Evolutionary conservation across 2,329 filamentous ascomycete genomes (phyloP), one percentile per base, ranked within the genome.

Genomic region (Colletotrichum coccodes): DNA sequence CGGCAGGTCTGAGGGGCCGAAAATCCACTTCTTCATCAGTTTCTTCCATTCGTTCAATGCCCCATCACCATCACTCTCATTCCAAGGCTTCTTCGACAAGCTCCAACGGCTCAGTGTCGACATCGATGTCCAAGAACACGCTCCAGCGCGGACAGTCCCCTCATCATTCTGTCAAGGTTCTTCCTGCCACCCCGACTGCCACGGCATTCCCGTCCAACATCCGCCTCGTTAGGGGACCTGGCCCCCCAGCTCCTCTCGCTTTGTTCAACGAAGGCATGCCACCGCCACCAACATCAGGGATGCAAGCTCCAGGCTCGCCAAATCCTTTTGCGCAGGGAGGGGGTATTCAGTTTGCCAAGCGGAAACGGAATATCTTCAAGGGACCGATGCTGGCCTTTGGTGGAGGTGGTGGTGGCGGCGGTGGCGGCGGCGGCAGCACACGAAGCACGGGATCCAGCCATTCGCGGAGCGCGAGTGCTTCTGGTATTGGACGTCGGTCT

Each of bases 1-100:
- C 94, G 6, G 89, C 87, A 49, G 95, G 95, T 34, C 87, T 98
- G 50, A 90, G 95, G 32, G 95, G 96, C 42, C 90, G 96, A 70
- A 98, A 98, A 79, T 98, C 95, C 0, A 99, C 96, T 0, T 98
- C 94, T 0, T 97, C 94, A 0, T 98, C 95, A 0, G 91, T 99
- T 18, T 98, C 94, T 1, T 97, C 94, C 0, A 91, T 99, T 65
- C 91, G 96, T 67, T 97, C 93, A 50, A 94, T 98, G 76, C 94
- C 95, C 75, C 93, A 95, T 73, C 92, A 94, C 72, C 90, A 92
- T 60, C 93, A 96, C 77, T 91, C 92, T 1, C 95, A 98, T 78
- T 97, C 94, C 26, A 98, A 98, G 80, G 94, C 96, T 0, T 97
- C 94, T 0, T 98, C 94, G 0, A 96, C 94, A 1, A 97, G 94